Conservation (phyloP, 345 rosid genomes). For the Eucalyptus curtisii region DNA sequence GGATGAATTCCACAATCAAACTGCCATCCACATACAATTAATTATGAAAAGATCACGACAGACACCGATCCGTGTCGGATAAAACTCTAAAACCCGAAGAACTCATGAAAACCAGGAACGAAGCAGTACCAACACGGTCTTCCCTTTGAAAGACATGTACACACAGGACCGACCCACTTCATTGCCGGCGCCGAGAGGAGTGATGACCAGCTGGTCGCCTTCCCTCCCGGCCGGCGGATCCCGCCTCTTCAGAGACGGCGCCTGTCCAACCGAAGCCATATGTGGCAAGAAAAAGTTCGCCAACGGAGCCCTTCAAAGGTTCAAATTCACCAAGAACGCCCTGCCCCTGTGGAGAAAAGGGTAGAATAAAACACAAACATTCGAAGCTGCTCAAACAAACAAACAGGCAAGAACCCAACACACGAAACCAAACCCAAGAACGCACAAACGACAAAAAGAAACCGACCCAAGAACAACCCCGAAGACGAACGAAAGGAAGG, state of each 20-base stretch:
- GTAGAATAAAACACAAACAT: not conserved
- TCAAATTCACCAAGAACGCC: not conserved
- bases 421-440: not conserved
- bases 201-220: slow-evolving; percentile 65
- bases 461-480: not conserved
- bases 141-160: slow-evolving; percentile 85
- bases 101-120: not conserved
- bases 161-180: slow-evolving; percentile 95
- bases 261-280: slow-evolving; percentile 45
- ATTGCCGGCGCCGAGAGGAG: slow-evolving; percentile 86
- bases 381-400: not conserved
- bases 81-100: not conserved
- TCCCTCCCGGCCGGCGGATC: slow-evolving; percentile 54
- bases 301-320: not conserved
- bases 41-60: not conserved
- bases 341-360: not conserved
- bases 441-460: not conserved
- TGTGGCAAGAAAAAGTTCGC: not conserved
- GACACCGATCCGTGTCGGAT: not conserved
- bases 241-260: slow-evolving; percentile 44
- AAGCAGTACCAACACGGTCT: slow-evolving; percentile 42
- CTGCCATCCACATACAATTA: slow-evolving; percentile 8
- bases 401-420: not conserved
- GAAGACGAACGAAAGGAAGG: not conserved
- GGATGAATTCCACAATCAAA: slow-evolving; percentile 96